Conservation (phyloP, 2,329 filamentous ascomycete species). For the Calonectria pauciramosa region DNA sequence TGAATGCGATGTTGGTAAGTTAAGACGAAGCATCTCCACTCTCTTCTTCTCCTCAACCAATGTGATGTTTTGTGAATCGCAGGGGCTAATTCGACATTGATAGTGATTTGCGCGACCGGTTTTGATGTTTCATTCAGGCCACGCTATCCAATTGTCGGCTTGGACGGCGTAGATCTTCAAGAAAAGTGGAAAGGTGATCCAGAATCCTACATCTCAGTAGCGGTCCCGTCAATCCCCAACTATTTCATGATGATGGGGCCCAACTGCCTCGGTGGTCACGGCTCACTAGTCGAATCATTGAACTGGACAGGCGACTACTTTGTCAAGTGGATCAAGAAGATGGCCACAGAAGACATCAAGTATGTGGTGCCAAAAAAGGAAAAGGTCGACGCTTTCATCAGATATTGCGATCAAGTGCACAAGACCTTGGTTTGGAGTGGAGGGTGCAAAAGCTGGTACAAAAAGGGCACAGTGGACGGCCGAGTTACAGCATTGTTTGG, state of each 20-base stretch:
- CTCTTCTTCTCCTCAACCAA: too few relatives aligned
- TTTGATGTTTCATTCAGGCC: conserved; percentile 68
- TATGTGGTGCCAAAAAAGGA: conserved; percentile 38
- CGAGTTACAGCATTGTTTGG: conserved; percentile 40
- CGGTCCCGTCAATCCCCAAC: conserved; percentile 48
- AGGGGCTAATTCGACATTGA: neutral
- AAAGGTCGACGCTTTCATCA: conserved; percentile 41
- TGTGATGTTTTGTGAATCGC: neutral
- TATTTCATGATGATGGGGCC: conserved; percentile 48
- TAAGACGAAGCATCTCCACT: neutral
- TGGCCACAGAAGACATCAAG: conserved; percentile 40
- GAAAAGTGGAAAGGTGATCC: conserved; percentile 63
- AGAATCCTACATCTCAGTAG: conserved; percentile 47
- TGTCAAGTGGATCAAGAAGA: conserved; percentile 43
- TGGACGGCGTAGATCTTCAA: conserved; percentile 60
- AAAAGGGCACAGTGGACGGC: conserved; percentile 33
- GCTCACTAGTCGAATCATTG: conserved; percentile 38
- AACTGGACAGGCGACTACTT: conserved; percentile 44
- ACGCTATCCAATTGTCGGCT: conserved; percentile 64
- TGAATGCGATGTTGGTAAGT: conserved; percentile 41
- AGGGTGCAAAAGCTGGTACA: conserved; percentile 40
- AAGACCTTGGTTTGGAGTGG: conserved; percentile 42
- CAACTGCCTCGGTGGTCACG: conserved; percentile 40
- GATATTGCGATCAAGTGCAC: conserved; percentile 37
- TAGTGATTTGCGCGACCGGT: conserved; percentile 67